These are phyloP conservation scores for Gardenia jasminoides DNA, from an alignment of 257 asterid species.

Conservation along the genomic window DNA sequence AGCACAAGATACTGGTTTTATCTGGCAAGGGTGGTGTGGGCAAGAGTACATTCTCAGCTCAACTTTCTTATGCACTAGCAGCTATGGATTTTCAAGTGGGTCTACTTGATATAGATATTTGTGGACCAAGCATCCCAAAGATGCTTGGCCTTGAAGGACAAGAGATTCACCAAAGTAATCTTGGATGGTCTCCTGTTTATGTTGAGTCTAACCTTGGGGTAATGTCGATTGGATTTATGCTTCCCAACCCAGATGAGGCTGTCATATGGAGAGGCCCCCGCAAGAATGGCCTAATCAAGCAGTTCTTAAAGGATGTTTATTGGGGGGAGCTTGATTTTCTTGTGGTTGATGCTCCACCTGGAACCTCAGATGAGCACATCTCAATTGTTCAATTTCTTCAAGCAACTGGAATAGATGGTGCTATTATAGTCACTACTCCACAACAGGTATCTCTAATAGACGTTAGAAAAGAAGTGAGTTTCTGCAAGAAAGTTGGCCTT, in stretches of 20 bases:
- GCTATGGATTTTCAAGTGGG: slow-evolving; percentile 85
- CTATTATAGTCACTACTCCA: slow-evolving; percentile 86
- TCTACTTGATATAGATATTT: slow-evolving; percentile 87
- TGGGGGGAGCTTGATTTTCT: slow-evolving; percentile 96
- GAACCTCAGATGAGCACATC: slow-evolving; percentile 93
- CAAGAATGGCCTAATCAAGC: slow-evolving; percentile 74
- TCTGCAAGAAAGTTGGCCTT: slow-evolving; percentile 79
- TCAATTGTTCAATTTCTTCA: slow-evolving; percentile 84
- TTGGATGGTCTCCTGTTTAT: slow-evolving; percentile 90
- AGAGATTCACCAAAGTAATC: slow-evolving; percentile 67
- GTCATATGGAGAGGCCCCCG: slow-evolving; percentile 94
- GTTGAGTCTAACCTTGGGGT: slow-evolving; percentile 91
- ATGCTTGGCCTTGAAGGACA: slow-evolving; percentile 87
- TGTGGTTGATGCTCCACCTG: slow-evolving; percentile 92
- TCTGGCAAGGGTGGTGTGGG: slow-evolving; percentile 98
- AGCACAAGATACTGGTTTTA: slow-evolving; percentile 84
- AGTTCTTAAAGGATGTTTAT: slow-evolving; percentile 76
- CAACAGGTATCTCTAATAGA: slow-evolving; percentile 89
- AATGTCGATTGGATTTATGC: slow-evolving; percentile 69
- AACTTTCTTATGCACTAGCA: slow-evolving; percentile 76
- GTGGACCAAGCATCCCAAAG: slow-evolving; percentile 93
- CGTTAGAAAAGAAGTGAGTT: slow-evolving; percentile 86
- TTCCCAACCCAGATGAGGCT: slow-evolving; percentile 57
- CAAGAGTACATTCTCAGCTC: slow-evolving; percentile 91
- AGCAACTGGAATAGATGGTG: slow-evolving; percentile 82